phyloP scores from a whole-genome alignment of 352 stramenopile genomes.

The Plasmopara muralis region DNA sequence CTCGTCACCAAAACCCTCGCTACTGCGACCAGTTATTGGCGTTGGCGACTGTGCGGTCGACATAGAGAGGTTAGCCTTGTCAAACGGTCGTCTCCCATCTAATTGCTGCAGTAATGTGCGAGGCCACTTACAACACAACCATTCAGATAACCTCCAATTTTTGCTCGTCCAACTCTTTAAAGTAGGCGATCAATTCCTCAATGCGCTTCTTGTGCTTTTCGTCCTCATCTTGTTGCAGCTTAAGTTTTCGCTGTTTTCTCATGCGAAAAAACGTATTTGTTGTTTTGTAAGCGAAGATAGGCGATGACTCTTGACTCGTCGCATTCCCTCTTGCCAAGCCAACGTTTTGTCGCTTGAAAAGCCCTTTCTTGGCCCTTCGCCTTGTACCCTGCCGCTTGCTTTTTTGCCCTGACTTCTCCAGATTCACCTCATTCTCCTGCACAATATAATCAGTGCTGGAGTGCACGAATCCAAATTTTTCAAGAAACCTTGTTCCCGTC shows the following conservation, averaged over 20 bases:
- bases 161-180: slow-evolving; percentile 52
- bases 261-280: slow-evolving; percentile 41
- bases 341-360: slow-evolving; percentile 14
- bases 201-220: slow-evolving; percentile 44
- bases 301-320: slow-evolving; percentile 38
- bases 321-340: neutral
- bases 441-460: neutral
- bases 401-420: slow-evolving; percentile 11
- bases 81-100: neutral
- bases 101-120: neutral
- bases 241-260: slow-evolving; percentile 33
- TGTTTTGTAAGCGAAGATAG: slow-evolving; percentile 43
- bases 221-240: slow-evolving; percentile 28
- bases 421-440: slow-evolving; percentile 29
- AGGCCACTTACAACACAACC: slow-evolving; percentile 3
- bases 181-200: slow-evolving; percentile 53
- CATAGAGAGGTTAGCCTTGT: slow-evolving; percentile 9
- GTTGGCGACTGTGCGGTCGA: slow-evolving; percentile 29
- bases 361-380: slow-evolving; percentile 7
- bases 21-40: slow-evolving; percentile 67
- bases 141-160: slow-evolving; percentile 37
- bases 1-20: slow-evolving; percentile 56
- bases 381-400: slow-evolving; percentile 10
- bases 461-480: neutral
- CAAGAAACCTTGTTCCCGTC: slow-evolving; percentile 17